A percentile compares a stretch with the other conserved stretches of the same genome.
These are phyloP conservation scores for Aphanomyces invadans DNA, from an alignment of 352 stramenopile species.

Conservation along the genomic window DNA sequence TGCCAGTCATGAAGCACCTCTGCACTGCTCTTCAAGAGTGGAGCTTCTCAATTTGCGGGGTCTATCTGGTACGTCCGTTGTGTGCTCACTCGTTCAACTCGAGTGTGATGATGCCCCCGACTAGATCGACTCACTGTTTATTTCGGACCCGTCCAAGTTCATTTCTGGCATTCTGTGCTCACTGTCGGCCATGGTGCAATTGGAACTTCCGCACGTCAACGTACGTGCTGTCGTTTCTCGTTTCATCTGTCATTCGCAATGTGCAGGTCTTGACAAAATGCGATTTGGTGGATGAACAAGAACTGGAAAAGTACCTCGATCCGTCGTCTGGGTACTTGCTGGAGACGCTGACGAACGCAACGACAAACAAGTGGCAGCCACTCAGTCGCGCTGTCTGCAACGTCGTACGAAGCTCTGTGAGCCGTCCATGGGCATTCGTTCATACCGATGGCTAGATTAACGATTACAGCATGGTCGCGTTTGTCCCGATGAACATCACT, in stretches of 20 bases:
- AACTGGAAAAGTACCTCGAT: constrained; percentile 82
- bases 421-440: no score
- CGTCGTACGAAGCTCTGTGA: constrained; percentile 65
- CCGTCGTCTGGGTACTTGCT: constrained; percentile 76
- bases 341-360: constrained; percentile 71
- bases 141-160: constrained; percentile 95
- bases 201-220: constrained; percentile 96
- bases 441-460: no score
- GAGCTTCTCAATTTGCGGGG: constrained; percentile 83
- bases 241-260: no score
- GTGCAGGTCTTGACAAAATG: constrained; percentile 82
- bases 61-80: constrained; percentile 66
- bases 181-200: constrained; percentile 95
- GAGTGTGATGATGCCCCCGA: no score
- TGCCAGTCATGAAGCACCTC: constrained; percentile 88
- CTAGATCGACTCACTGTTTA: constrained; percentile 91
- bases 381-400: constrained; percentile 79
- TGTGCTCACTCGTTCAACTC: neutral
- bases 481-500: constrained; percentile 95
- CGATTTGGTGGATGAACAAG: constrained; percentile 84
- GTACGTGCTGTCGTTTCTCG: no score
- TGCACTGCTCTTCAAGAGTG: constrained; percentile 76
- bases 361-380: constrained; percentile 74
- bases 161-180: constrained; percentile 95
- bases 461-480: constrained; percentile 97